Base-by-base conservation (phyloP, 345 rosid species). In the Brassica cretica region DNA sequence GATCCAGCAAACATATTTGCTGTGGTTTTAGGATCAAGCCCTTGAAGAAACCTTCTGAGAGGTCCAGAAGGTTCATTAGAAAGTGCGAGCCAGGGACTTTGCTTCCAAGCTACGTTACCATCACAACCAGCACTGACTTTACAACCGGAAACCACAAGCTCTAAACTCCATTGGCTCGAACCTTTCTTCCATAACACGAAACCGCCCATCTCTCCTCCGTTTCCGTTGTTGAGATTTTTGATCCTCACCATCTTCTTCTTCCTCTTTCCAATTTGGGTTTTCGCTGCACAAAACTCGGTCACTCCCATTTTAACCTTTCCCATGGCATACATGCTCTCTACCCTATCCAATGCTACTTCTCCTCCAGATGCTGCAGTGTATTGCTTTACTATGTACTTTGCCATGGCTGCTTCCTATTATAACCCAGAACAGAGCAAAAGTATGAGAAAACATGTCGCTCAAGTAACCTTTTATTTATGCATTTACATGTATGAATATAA, bases 91-190 rank as follows among this genome's bases (percentile, higher is more conserved):
- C 96, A 92, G 8, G 97, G 97, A 3, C 93, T 92, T 84, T 94
- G 97, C 65, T 90, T 86, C 98, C 98, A 92, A 37, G 93, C 93
- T n/a, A 92, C 85, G 76, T 85, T 88, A 2, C 97, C 98, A 68
- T 94, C 97, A 80, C 97, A 88, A 5, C 97, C 98, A 0, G 97
- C 97, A 75, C 97, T 92, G 19, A 94, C 87, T 82, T 94, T 94
- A 81, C 87, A 88, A 0, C 98, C 97, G 0, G 97, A 88, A 49
- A 88, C 97, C 44, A 94, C 91, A 63, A 92, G 80, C 84, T 94
- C 98, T 80, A 94, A 81, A 84, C 97, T 87, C 98, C 98, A 94
- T 29, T 90, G 86, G 10, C 87, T 93, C 3, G 89, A 86, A 80
- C 89, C 84, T 81, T 94, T 94, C 75, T 89, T 90, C 98, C 98